These are phyloP conservation scores for Tulasnella sp. DNA, from an alignment of 768 basidiomycete genomes.

Conservation along the genomic window DNA sequence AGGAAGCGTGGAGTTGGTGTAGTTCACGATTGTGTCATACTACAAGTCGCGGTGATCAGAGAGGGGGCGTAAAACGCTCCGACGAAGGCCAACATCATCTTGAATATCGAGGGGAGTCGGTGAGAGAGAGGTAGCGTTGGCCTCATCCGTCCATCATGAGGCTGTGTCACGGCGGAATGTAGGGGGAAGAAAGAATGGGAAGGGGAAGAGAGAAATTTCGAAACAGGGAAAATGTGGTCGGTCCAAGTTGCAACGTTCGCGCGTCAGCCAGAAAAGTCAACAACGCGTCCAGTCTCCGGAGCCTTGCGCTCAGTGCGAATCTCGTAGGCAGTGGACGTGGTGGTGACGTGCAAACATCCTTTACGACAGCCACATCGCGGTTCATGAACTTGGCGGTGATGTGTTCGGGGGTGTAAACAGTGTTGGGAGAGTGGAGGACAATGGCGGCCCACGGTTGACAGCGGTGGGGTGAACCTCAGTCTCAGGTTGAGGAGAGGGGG, in stretches of 20 bases:
- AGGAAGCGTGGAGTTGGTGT: too few species aligned
- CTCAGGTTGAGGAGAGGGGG: conserved; percentile 59
- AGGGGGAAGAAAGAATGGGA: not conserved
- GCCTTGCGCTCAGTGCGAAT: conserved; percentile 86
- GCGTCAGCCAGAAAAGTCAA: conserved; percentile 14
- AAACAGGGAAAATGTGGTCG: not conserved
- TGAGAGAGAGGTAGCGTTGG: conserved; percentile 87
- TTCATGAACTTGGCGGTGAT: conserved; percentile 79
- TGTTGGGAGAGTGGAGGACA: conserved; percentile 73
- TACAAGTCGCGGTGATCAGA: too few species aligned
- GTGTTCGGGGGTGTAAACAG: conserved; percentile 71
- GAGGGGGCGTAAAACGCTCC: too few species aligned
- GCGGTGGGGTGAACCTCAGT: conserved; percentile 74
- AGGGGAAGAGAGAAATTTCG: conserved; percentile 15
- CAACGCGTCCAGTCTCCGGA: conserved; percentile 83
- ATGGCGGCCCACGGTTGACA: conserved; percentile 67
- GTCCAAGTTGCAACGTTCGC: not conserved
- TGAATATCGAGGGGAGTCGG: too few species aligned
- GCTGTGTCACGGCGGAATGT: conserved; percentile 35
- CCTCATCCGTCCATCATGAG: conserved; percentile 96
- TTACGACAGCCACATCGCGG: conserved; percentile 60
- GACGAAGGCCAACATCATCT: too few species aligned
- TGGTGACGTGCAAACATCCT: conserved; percentile 60
- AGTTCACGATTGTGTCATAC: too few species aligned
- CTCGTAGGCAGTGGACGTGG: conserved; percentile 73